Evolutionary conservation across 2,329 filamentous ascomycete genomes (phyloP).

Genomic region (Trichoderma sp.): DNA sequence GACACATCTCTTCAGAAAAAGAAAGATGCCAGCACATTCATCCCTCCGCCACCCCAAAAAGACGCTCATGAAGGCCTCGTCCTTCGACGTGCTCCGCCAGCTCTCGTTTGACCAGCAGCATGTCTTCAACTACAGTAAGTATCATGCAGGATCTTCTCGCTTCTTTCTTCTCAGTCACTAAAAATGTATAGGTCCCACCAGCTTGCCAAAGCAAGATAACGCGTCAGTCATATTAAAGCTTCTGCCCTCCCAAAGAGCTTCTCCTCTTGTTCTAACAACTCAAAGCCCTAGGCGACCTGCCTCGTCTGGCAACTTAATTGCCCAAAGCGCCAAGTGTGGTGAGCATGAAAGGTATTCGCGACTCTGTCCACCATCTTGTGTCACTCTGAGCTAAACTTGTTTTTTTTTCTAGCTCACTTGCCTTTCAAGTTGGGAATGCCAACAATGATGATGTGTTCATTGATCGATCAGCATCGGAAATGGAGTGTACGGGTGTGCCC

Average conservation of each 20-base stretch:
- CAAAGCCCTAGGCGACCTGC: conserved; percentile 7
- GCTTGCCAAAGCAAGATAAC: background rate
- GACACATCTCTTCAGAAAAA: background rate
- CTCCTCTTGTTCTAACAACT: background rate
- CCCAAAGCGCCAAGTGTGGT: background rate
- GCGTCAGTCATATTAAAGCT: background rate
- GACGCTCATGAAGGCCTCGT: conserved; percentile 14
- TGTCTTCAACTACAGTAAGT: background rate
- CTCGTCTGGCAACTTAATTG: background rate
- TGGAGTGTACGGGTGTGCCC: no score
- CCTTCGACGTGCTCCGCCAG: conserved; percentile 11
- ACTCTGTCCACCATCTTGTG: background rate
- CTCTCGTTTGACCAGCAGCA: background rate
- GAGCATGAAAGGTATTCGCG: background rate
- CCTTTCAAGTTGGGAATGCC: conserved; percentile 17
- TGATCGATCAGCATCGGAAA: background rate
- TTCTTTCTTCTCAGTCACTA: background rate
- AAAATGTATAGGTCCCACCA: background rate
- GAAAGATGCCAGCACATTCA: conserved; percentile 6
- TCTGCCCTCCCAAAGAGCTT: background rate
- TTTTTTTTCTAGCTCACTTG: conserved; percentile 1
- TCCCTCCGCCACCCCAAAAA: conserved; percentile 6
- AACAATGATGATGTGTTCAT: conserved; percentile 16
- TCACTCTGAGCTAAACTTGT: background rate
- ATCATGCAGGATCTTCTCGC: background rate